These are phyloP conservation scores for Cladosporium oxysporum DNA, from an alignment of 2,329 filamentous ascomycete genomes.

Conservation along the genomic window DNA sequence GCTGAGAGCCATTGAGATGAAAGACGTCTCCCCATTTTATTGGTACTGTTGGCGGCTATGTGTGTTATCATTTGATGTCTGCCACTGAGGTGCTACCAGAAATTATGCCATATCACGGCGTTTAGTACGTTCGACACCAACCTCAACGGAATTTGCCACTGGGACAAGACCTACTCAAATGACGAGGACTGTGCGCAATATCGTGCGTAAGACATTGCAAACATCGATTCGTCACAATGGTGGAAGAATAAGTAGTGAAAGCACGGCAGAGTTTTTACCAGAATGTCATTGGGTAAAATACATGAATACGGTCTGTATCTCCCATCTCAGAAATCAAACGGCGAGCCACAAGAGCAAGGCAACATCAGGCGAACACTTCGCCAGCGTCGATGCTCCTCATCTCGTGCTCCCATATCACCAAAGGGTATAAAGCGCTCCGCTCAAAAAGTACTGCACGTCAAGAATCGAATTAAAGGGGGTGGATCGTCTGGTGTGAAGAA, in stretches of 20 bases:
- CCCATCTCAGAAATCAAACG: conserved; percentile 2
- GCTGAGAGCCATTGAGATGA: not conserved
- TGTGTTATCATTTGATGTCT: not conserved
- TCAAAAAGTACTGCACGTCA: conserved; percentile 18
- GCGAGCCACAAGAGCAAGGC: not conserved
- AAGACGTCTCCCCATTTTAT: not conserved
- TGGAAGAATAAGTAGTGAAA: not conserved
- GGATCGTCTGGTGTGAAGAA: conserved; percentile 9
- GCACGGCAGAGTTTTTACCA: conserved; percentile 26
- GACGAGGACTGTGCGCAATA: not conserved
- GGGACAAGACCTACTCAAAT: not conserved
- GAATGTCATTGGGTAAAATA: conserved; percentile 14
- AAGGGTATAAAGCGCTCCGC: conserved; percentile 18
- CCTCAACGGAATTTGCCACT: not conserved
- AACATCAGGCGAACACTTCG: conserved; percentile 3
- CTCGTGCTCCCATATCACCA: conserved; percentile 5
- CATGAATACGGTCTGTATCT: conserved; percentile 10
- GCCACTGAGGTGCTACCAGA: not conserved
- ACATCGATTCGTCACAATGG: too few species aligned
- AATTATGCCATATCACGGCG: not conserved
- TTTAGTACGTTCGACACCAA: not conserved
- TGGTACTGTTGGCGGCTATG: not conserved
- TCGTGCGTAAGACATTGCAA: too few species aligned
- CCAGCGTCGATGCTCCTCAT: not conserved
- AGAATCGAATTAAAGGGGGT: conserved; percentile 12